Evolutionary conservation across 495 filamentous ascomycete genomes (phyloP), one percentile per base, ranked within the genome.

Genomic region (Annulohypoxylon stygium): DNA sequence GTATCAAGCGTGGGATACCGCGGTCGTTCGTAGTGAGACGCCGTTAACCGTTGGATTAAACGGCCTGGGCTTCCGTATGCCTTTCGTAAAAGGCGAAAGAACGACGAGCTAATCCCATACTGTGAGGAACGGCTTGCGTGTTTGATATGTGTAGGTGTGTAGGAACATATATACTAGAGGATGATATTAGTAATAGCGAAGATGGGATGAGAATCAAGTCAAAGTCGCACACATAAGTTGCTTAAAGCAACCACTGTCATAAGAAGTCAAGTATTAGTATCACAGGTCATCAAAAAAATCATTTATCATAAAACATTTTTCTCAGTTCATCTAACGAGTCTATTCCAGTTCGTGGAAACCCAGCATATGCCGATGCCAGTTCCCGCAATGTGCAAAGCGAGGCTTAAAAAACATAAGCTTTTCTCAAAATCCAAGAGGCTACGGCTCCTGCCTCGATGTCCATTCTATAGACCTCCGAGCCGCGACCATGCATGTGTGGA

Each of bases 391-490:
- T 39, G 61, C 39, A 65, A 57, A 62, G 39, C 54, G 30, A 23
- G n/a, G n/a, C 18, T 53, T 54, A 55, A 34, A 69, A 60, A 51
- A 33, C 50, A 54, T 41, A 66, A 57, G 71, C 62, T 67, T 74
- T 74, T 71, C 37, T 30, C 30, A 30, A 51, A 57, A 55, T 54
- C 47, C 61, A 25, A 64, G 64, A 30, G 63, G 63, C 63, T 36
- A 36, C 65, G 55, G 48, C 69, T 54, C 59, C 37, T 65, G 60
- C 48, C 54, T 72, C 61, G 65, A 51, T 66, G 73, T 62, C 73
- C 69, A 75, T 62, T 72, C 69, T 69, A 75, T 69, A 69, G 57
- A 75, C 47, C 65, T 57, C 55, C 36, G 61, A 59, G 73, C 69
- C 69, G 65, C 48, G 61, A 61, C 61, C 60, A 63, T 62, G 61